These are phyloP conservation scores for Calocybe gangraenosa DNA, from an alignment of 768 basidiomycete genomes.

Conservation along the genomic window DNA sequence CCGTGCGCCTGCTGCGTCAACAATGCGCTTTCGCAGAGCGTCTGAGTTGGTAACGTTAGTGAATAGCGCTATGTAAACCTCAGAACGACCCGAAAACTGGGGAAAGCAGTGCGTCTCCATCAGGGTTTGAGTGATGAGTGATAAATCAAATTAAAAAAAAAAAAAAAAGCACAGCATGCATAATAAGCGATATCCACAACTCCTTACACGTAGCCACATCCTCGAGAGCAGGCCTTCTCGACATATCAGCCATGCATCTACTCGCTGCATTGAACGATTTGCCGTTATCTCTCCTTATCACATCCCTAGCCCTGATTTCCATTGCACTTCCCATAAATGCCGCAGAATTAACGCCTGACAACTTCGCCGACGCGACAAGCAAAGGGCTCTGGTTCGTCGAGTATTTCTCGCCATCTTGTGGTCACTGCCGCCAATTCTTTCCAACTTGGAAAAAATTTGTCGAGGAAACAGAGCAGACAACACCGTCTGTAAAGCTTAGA, in stretches of 20 bases:
- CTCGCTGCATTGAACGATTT: slow-evolving; percentile 15
- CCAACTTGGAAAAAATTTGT: slow-evolving; percentile 80
- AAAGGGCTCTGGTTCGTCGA: slow-evolving; percentile 80
- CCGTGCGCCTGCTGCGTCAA: slow-evolving; percentile 58
- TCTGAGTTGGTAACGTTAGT: slow-evolving; percentile 60
- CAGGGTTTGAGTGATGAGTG: slow-evolving; percentile 8
- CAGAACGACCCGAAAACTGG: slow-evolving; percentile 41
- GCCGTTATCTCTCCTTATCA: slow-evolving; percentile 25
- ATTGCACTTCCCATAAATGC: slow-evolving; percentile 31
- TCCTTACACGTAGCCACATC: not conserved
- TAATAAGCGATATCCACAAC: slow-evolving; percentile 1
- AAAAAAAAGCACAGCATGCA: too few species aligned
- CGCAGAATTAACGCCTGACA: slow-evolving; percentile 50
- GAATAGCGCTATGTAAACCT: slow-evolving; percentile 65
- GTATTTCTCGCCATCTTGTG: slow-evolving; percentile 84
- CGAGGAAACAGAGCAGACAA: slow-evolving; percentile 42
- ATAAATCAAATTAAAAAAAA: slow-evolving; percentile 1
- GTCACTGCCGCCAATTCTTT: slow-evolving; percentile 73
- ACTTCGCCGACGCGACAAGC: slow-evolving; percentile 48
- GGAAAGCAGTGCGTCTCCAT: slow-evolving; percentile 59
- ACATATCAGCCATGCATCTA: slow-evolving; percentile 11
- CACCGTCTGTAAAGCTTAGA: slow-evolving; percentile 58
- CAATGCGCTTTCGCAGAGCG: slow-evolving; percentile 58
- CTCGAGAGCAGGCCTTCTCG: slow-evolving; percentile 15
- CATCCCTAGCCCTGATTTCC: slow-evolving; percentile 24